A percentile compares a stretch with the other conserved stretches of the same genome.
Conservation (phyloP, 1,139 yeast species). For the Suhomyces yuchorum region DNA sequence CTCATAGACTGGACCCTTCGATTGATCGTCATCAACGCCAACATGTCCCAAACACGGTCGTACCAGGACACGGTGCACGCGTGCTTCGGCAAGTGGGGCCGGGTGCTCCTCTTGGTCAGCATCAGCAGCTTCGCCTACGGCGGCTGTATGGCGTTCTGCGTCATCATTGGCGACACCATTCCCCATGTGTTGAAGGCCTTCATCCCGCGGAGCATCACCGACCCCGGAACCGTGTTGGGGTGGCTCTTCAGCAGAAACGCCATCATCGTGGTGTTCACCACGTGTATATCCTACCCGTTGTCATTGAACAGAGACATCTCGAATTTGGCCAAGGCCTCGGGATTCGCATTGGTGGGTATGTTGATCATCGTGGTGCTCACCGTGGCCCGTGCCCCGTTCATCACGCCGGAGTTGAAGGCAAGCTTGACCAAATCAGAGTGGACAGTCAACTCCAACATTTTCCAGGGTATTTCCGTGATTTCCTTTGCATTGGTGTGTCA, state of each 20-base stretch:
- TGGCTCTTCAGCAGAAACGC: slow-evolving; percentile 66
- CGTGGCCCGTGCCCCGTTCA: slow-evolving; percentile 69
- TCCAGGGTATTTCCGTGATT: slow-evolving; percentile 88
- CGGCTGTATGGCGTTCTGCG: slow-evolving; percentile 92
- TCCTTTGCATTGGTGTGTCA: slow-evolving; percentile 95
- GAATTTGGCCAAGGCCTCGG: slow-evolving; percentile 84
- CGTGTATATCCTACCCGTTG: slow-evolving; percentile 78
- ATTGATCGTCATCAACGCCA: slow-evolving; percentile 80
- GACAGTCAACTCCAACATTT: slow-evolving; percentile 64
- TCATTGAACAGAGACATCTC: slow-evolving; percentile 82
- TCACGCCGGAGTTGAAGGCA: slow-evolving; percentile 51
- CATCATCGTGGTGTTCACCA: slow-evolving; percentile 68
- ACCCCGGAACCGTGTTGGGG: slow-evolving; percentile 36
- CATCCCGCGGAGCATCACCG: slow-evolving; percentile 53
- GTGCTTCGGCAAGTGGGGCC: slow-evolving; percentile 78
- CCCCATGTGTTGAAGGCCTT: slow-evolving; percentile 83
- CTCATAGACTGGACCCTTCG: slow-evolving; percentile 86
- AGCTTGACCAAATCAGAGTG: slow-evolving; percentile 47
- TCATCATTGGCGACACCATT: slow-evolving; percentile 91
- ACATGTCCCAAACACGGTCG: slow-evolving; percentile 70
- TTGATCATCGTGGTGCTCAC: slow-evolving; percentile 73
- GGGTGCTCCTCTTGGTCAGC: slow-evolving; percentile 64
- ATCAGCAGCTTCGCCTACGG: slow-evolving; percentile 93
- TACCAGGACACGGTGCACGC: slow-evolving; percentile 85
- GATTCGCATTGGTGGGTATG: slow-evolving; percentile 86